These are phyloP conservation scores for Diaporthe eres DNA, from an alignment of 2,329 filamentous ascomycete species.

Conservation along the genomic window DNA sequence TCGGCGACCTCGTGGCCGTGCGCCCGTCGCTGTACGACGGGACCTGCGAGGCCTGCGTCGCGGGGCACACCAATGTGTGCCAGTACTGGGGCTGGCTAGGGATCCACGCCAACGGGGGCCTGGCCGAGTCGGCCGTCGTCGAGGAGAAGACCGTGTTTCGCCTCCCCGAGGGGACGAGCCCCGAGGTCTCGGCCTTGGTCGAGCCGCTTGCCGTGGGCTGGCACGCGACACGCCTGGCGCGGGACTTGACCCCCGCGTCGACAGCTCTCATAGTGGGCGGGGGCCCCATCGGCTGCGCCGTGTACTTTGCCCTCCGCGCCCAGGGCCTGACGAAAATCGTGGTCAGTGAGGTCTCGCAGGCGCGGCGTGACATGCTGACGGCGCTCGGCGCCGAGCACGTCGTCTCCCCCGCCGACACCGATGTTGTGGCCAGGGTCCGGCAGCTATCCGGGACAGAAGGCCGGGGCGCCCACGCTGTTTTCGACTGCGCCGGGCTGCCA, in stretches of 20 bases:
- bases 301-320: conserved; percentile 70
- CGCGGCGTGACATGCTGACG: conserved; percentile 63
- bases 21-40: conserved; percentile 70
- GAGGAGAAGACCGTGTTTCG: conserved; percentile 60
- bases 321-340: conserved; percentile 68
- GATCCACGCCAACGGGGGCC: conserved; percentile 60
- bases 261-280: conserved; percentile 70
- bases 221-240: conserved; percentile 63
- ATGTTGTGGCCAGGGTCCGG: conserved; percentile 36
- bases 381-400: conserved; percentile 64
- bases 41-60: conserved; percentile 65
- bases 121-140: conserved; percentile 66
- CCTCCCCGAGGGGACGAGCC: conserved; percentile 63
- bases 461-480: conserved; percentile 42
- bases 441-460: conserved; percentile 34
- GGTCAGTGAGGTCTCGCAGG: conserved; percentile 67
- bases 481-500: conserved; percentile 51
- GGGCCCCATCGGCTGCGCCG: conserved; percentile 73
- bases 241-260: conserved; percentile 53
- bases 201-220: conserved; percentile 75
- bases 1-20: conserved; percentile 69
- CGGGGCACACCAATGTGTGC: conserved; percentile 51
- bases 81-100: conserved; percentile 59
- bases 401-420: conserved; percentile 38
- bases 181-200: conserved; percentile 70